A percentile compares a stretch with the other conserved stretches of the same genome.
Evolutionary conservation across 192 early-diverging fungal genomes (phyloP).

Genomic region (Anaeromyces robustus): DNA sequence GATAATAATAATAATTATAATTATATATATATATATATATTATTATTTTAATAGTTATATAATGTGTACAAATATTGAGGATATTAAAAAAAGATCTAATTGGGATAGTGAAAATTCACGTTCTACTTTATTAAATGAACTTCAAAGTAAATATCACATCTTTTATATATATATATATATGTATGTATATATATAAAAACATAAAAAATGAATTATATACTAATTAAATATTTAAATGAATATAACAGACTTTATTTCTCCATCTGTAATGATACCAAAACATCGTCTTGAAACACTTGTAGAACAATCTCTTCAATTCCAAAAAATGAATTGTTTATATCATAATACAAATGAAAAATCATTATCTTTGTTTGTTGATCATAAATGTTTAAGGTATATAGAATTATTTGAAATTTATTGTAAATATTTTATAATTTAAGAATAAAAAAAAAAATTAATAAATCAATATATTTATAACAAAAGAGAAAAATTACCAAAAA

Average conservation of each 20-base stretch:
- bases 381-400: conserved; percentile 49
- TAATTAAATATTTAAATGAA: background rate
- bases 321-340: conserved; percentile 65
- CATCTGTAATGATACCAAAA: conserved; percentile 73
- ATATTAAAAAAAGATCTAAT: conserved; percentile 42
- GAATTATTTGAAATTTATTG: background rate
- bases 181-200: no score
- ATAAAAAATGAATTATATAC: no score
- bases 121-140: conserved; percentile 28
- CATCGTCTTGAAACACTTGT: conserved; percentile 69
- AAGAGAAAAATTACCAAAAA: conserved; percentile 17
- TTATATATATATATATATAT: no score
- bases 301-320: conserved; percentile 58
- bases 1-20: no score
- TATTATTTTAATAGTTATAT: conserved; percentile 40
- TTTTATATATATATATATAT: no score
- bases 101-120: conserved; percentile 79
- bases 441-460: no score
- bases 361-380: conserved; percentile 51
- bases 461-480: background rate
- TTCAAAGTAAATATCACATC: conserved; percentile 53
- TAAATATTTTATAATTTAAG: no score
- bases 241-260: conserved; percentile 46
- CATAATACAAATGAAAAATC: conserved; percentile 51
- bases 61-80: conserved; percentile 50